A percentile compares a stretch with the other conserved stretches of the same genome.
These are phyloP conservation scores for Capsicum baccatum DNA, from an alignment of 257 asterid species.

Conservation along the genomic window DNA sequence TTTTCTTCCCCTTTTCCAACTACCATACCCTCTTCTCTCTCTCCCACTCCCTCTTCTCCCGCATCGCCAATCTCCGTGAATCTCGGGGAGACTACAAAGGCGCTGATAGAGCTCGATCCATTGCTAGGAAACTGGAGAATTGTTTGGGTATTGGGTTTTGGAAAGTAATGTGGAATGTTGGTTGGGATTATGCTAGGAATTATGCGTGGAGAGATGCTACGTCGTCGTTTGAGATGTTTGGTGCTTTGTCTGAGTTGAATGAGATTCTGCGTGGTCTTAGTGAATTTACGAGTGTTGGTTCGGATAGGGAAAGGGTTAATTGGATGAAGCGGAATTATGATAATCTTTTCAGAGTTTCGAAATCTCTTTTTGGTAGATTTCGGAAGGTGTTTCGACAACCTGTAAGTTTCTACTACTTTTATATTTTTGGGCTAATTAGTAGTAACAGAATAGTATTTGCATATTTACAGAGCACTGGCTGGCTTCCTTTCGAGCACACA, in stretches of 20 bases:
- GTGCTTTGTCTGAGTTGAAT: constrained; percentile 59
- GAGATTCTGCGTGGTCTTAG: constrained; percentile 49
- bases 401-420: constrained; percentile 40
- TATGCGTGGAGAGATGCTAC: constrained; percentile 60
- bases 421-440: background rate
- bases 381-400: constrained; percentile 58
- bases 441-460: background rate
- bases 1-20: constrained; percentile 48
- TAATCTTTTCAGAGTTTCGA: constrained; percentile 49
- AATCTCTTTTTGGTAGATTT: constrained; percentile 53
- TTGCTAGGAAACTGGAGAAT: constrained; percentile 56
- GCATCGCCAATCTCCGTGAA: constrained; percentile 74
- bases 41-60: constrained; percentile 72
- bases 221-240: constrained; percentile 54
- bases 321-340: constrained; percentile 70
- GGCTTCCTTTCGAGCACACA: background rate
- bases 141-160: constrained; percentile 64
- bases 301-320: constrained; percentile 59
- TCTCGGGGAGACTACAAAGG: constrained; percentile 74
- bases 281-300: constrained; percentile 53
- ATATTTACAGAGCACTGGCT: background rate
- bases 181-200: constrained; percentile 66
- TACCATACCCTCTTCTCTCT: constrained; percentile 64
- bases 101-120: constrained; percentile 57
- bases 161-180: constrained; percentile 56